Percentiles rank a stretch among this genome's conserved stretches.
Conservation (phyloP, 2,329 filamentous ascomycete species). For the Sclerotinia borealis region DNA sequence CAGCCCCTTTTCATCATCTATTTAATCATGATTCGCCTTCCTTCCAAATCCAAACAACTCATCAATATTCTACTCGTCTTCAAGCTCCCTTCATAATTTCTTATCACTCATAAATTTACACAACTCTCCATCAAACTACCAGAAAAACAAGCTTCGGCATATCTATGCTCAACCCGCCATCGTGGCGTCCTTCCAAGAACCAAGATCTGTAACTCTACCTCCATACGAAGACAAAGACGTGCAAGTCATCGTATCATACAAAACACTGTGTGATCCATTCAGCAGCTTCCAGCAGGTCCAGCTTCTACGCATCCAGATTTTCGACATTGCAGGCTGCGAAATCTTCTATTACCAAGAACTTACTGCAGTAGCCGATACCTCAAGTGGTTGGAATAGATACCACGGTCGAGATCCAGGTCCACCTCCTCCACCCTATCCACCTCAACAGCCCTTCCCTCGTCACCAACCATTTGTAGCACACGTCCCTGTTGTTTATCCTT, state of each 20-base stretch:
- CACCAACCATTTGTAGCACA: not conserved
- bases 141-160: not conserved
- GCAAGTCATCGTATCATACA: slow-evolving; percentile 18
- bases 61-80: not conserved
- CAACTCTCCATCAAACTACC: not conserved
- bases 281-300: slow-evolving; percentile 15
- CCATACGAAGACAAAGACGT: slow-evolving; percentile 14
- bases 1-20: not conserved
- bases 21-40: not conserved
- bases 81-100: not conserved
- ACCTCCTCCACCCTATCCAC: slow-evolving; percentile 15
- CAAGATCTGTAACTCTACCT: slow-evolving; percentile 7
- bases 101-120: not conserved
- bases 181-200: slow-evolving; percentile 19
- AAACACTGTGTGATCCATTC: slow-evolving; percentile 16
- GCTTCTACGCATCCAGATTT: slow-evolving; percentile 18
- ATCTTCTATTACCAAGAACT: slow-evolving; percentile 19
- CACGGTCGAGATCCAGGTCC: slow-evolving; percentile 23
- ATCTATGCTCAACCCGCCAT: slow-evolving; percentile 4
- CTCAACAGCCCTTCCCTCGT: not conserved
- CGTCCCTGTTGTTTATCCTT: not conserved
- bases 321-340: slow-evolving; percentile 12
- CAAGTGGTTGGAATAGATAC: slow-evolving; percentile 18
- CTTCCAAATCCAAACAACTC: not conserved
- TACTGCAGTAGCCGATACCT: slow-evolving; percentile 11